Conservation (phyloP, 2,329 filamentous ascomycete genomes). For the Calycina herbarum region DNA sequence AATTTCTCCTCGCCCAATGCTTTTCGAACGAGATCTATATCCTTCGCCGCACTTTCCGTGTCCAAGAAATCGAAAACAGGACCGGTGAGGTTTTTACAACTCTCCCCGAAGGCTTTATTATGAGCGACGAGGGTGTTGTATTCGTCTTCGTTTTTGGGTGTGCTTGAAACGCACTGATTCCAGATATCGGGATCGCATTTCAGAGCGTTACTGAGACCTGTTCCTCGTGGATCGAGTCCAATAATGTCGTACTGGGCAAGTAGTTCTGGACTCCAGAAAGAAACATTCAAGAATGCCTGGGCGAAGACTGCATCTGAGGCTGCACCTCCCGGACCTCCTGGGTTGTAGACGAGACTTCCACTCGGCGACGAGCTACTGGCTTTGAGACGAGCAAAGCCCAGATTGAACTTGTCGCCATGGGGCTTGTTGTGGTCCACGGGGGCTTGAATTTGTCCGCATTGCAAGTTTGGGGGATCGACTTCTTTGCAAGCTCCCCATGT, state of each 20-base stretch:
- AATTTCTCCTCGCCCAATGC: slow-evolving; percentile 41
- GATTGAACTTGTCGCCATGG: slow-evolving; percentile 32
- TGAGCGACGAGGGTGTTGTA: slow-evolving; percentile 41
- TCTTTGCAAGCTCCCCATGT: slow-evolving; percentile 5
- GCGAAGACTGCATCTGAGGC: slow-evolving; percentile 33
- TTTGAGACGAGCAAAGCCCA: slow-evolving; percentile 32
- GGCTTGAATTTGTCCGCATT: slow-evolving; percentile 24
- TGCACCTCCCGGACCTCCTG: slow-evolving; percentile 42
- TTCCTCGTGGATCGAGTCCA: slow-evolving; percentile 46
- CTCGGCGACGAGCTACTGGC: slow-evolving; percentile 21
- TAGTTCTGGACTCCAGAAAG: neutral
- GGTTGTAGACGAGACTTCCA: slow-evolving; percentile 45
- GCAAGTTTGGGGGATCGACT: slow-evolving; percentile 2
- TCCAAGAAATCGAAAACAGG: slow-evolving; percentile 45
- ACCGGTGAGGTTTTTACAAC: slow-evolving; percentile 43
- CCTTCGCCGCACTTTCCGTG: slow-evolving; percentile 34
- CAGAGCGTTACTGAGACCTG: slow-evolving; percentile 43
- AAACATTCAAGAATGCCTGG: slow-evolving; percentile 30
- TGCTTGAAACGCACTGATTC: slow-evolving; percentile 40
- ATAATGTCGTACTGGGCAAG: slow-evolving; percentile 39
- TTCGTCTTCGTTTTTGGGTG: slow-evolving; percentile 41
- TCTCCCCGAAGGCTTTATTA: slow-evolving; percentile 43
- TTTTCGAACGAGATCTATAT: slow-evolving; percentile 38
- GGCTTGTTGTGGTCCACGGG: slow-evolving; percentile 39
- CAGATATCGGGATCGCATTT: slow-evolving; percentile 42